Evolutionary conservation across 2,329 filamentous ascomycete species (phyloP), one percentile per base, ranked within the genome.

Genomic region (Rugonectria rugulosa): DNA sequence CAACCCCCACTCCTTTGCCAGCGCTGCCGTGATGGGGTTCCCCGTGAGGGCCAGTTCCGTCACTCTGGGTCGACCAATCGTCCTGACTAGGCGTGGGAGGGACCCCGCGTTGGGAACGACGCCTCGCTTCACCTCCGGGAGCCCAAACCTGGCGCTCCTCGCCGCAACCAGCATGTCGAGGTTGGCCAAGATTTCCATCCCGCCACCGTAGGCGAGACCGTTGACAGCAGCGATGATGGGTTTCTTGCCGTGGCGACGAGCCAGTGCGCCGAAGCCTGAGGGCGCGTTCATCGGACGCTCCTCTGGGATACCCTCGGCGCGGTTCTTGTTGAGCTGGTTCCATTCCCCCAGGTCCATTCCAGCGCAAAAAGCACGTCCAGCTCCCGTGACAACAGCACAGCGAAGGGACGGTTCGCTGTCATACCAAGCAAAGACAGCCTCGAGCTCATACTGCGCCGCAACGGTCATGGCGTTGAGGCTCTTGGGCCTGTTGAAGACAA

Each of bases 211-310:
- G 54, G 88, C 90, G 15, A 89, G 77, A 6, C 90, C 90, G 67
- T 92, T 91, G 17, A 93, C 88, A 1, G 90, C 90, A 2, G 87
- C 88, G 23, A 94, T 82, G 51, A 94, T 80, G 6, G 90, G 90
- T 68, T 94, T 94, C 72, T 85, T 86, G 42, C 89, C 89, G 5
- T 74, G 71, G 21, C 89, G 80, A 60, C 89, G 86, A 49, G 83
- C 86, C 26, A 92, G 73, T 0, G 83, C 88, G 20, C 85, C 88
- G 57, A 91, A 89, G 1, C 88, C 88, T 17, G 61, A 65, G 6
- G 60, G 65, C 36, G 63, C 62, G 54, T 67, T 63, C 64, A 66
- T 66, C 5, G 64, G 64, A 17, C 62, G 56, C 56, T 62, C 60
- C 50, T 67, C 64, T 20, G 54, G 58, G 24, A 56, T 42, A 4